Evolutionary conservation across 352 stramenopile species (phyloP), one percentile per base, ranked within the genome.

Genomic region (Pythium myriotylum): DNA sequence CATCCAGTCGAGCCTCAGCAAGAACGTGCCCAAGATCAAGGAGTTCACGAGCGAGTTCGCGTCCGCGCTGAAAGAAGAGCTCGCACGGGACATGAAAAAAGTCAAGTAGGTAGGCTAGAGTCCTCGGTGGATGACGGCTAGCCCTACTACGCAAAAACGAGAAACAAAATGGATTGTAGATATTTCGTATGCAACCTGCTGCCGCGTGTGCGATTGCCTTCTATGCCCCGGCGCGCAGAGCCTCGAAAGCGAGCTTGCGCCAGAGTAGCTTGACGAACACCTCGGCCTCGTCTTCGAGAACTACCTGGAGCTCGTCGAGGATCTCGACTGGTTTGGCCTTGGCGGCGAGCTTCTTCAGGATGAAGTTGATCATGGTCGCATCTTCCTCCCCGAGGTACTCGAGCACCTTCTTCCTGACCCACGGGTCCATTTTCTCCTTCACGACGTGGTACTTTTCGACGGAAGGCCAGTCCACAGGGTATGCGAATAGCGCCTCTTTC

Each of bases 11-110:
- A 76, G 67, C 24, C 63, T 91, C 45, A 73, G 88, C 62, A 79
- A 78, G 49, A 78, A 78, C 55, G 81, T 72, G 33, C 82, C 84
- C 41, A 91, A 91, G 63, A 66, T 92, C 24, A 87, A 85, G 52
- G 72, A 94, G 70, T 65, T 65, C 48, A 58, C 57, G 14, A 57
- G 33, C 33, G 57, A 65, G 37, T 94, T 94, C 59, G 65, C 79
- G 13, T 55, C 77, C 1, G 80, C 83, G 9, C 74, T 94, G 54
- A 78, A 88, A 52, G 79, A 92, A n/a, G 85, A 94, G 47, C 68
- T 94, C 43, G 70, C 76, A 8, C 68, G 72, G 13, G 85, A 94
- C 59, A 48, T 90, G 20, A 86, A 83, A 49, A 94, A 89, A 63
- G 84, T 81, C 65, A 93, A 91, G 68, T 90, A 77, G 58, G 51